These are phyloP conservation scores for Linnemannia schmuckeri DNA, from an alignment of 192 early-diverging fungal species.

Conservation along the genomic window DNA sequence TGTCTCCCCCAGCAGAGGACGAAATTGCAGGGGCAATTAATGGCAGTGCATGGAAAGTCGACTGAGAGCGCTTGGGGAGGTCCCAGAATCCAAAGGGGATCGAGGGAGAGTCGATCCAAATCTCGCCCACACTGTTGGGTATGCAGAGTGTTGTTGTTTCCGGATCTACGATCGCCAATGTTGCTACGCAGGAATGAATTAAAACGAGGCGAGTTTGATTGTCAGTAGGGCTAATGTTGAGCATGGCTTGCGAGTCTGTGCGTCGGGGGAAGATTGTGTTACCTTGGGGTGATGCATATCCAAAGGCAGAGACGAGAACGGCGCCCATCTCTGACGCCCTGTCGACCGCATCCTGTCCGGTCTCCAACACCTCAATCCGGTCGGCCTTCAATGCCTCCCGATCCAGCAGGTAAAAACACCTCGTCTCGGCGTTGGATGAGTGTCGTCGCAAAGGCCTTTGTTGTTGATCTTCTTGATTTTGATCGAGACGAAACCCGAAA, in stretches of 20 bases:
- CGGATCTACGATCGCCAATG: conserved; percentile 83
- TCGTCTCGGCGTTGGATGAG: conserved; percentile 22
- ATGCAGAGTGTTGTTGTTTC: conserved; percentile 81
- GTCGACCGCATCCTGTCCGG: conserved; percentile 35
- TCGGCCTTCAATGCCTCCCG: conserved; percentile 70
- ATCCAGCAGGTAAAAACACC: conserved; percentile 65
- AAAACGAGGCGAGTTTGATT: conserved; percentile 9
- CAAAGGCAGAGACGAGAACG: conserved; percentile 61
- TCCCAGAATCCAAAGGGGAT: conserved; percentile 82
- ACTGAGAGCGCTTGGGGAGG: conserved; percentile 75
- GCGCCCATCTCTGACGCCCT: conserved; percentile 19
- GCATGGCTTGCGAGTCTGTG: background rate
- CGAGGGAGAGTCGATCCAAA: conserved; percentile 81
- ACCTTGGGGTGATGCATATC: conserved; percentile 68
- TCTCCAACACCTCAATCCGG: conserved; percentile 65
- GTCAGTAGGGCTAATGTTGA: background rate
- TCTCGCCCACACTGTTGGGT: conserved; percentile 79
- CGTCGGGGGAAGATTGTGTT: background rate
- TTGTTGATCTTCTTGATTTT: background rate
- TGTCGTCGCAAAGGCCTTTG: background rate
- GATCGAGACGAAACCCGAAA: conserved; percentile 32
- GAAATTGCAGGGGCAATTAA: conserved; percentile 50
- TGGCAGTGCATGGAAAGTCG: conserved; percentile 77
- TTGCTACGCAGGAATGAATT: conserved; percentile 45
- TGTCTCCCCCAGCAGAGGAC: conserved; percentile 1